Evolutionary conservation across 352 stramenopile genomes (phyloP).

Genomic region (Hyaloperonospora arabidopsidis): DNA sequence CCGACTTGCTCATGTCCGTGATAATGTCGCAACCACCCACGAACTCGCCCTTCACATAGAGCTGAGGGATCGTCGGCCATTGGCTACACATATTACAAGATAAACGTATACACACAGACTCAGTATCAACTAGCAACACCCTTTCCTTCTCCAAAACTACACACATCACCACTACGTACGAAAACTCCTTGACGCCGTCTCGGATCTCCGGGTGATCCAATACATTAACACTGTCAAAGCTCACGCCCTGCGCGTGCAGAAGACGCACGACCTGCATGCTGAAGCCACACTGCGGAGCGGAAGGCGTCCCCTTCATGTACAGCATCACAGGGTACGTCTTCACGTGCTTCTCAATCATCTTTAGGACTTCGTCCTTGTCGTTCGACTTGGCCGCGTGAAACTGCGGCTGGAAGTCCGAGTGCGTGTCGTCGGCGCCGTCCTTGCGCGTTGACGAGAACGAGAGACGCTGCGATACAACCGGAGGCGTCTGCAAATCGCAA

Average conservation of each 20-base stretch:
- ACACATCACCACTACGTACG: slow-evolving; percentile 45
- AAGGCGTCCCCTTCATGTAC: slow-evolving; percentile 99
- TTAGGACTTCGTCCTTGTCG: slow-evolving; percentile 84
- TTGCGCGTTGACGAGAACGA: slow-evolving; percentile 38
- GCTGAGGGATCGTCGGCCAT: slow-evolving; percentile 96
- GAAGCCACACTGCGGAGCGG: slow-evolving; percentile 96
- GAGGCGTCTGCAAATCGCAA: slow-evolving; percentile 1
- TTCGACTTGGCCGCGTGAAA: slow-evolving; percentile 78
- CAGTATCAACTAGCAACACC: slow-evolving; percentile 4
- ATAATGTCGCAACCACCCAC: slow-evolving; percentile 99
- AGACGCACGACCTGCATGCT: slow-evolving; percentile 94
- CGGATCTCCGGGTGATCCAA: slow-evolving; percentile 96
- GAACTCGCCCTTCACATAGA: slow-evolving; percentile 99
- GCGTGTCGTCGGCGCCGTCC: slow-evolving; percentile 38
- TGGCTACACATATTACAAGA: slow-evolving; percentile 37
- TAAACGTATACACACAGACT: slow-evolving; percentile 1
- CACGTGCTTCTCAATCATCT: slow-evolving; percentile 87
- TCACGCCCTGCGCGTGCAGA: slow-evolving; percentile 86
- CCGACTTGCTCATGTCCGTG: slow-evolving; percentile 89
- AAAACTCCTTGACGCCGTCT: slow-evolving; percentile 98
- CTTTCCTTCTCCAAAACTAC: background rate
- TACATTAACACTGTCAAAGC: slow-evolving; percentile 98
- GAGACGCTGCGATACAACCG: slow-evolving; percentile 7
- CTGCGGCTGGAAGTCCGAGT: slow-evolving; percentile 87
- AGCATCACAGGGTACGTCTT: slow-evolving; percentile 94